Percentiles rank a stretch among this genome's conserved stretches.
Conservation (phyloP, 2,329 filamentous ascomycete species). For the Scopulariopsis brevicaulis region DNA sequence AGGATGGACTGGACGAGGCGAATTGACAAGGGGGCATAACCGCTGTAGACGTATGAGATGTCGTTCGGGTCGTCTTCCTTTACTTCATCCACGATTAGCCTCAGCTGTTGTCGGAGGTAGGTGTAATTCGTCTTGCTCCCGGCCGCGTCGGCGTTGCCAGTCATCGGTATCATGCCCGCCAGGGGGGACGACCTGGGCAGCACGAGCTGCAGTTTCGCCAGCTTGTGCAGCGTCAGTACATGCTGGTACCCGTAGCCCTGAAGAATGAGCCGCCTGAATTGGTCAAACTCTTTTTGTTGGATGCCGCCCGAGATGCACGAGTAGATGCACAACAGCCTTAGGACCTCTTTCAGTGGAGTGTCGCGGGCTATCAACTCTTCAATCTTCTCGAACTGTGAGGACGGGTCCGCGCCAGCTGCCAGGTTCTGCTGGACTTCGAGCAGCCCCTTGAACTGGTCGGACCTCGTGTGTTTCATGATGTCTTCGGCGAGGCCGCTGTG, state of each 20-base stretch:
- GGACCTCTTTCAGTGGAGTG: slow-evolving; percentile 66
- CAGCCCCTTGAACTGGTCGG: slow-evolving; percentile 77
- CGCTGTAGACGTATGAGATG: slow-evolving; percentile 95
- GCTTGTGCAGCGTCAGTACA: slow-evolving; percentile 72
- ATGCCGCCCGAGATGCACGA: slow-evolving; percentile 84
- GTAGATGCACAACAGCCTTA: slow-evolving; percentile 82
- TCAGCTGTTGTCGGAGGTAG: slow-evolving; percentile 73
- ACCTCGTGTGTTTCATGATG: slow-evolving; percentile 84
- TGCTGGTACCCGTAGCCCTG: slow-evolving; percentile 96
- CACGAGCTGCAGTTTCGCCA: slow-evolving; percentile 85
- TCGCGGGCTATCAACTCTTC: slow-evolving; percentile 91
- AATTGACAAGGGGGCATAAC: slow-evolving; percentile 87
- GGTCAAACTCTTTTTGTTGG: slow-evolving; percentile 78
- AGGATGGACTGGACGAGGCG: slow-evolving; percentile 86
- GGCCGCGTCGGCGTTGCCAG: slow-evolving; percentile 38
- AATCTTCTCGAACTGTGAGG: slow-evolving; percentile 78
- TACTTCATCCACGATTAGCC: slow-evolving; percentile 90
- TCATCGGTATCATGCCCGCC: slow-evolving; percentile 70
- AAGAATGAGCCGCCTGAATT: slow-evolving; percentile 76
- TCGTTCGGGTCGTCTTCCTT: slow-evolving; percentile 92
- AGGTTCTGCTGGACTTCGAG: slow-evolving; percentile 95
- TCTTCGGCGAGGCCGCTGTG: slow-evolving; percentile 91
- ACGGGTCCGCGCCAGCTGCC: slow-evolving; percentile 79
- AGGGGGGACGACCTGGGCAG: slow-evolving; percentile 65
- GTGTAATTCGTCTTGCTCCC: slow-evolving; percentile 83